phyloP scores from a whole-genome alignment of 345 rosid genomes.

The Reutealis trisperma region DNA sequence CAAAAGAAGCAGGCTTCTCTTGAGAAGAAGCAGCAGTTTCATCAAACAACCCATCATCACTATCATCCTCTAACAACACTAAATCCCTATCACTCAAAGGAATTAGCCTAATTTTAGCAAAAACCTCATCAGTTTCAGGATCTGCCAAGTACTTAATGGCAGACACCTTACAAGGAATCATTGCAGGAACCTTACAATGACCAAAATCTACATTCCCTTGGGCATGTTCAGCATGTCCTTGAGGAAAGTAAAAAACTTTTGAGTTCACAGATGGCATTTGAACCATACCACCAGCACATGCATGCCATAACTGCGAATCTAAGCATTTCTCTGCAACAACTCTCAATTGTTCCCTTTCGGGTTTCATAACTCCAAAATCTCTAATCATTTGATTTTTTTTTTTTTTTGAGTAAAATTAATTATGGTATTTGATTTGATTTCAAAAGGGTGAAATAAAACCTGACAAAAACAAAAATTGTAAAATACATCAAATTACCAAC shows the following conservation, averaged over 20 bases:
- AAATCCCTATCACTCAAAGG: conserved; percentile 50
- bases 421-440: background rate
- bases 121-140: conserved; percentile 89
- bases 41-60: conserved; percentile 35
- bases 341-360: conserved; percentile 29
- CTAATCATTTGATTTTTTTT: conserved; percentile 16
- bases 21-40: conserved; percentile 33
- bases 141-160: conserved; percentile 85
- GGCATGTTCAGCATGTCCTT: conserved; percentile 96
- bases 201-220: conserved; percentile 57
- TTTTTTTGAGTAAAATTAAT: no score
- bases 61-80: conserved; percentile 26
- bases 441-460: background rate
- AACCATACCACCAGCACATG: conserved; percentile 98
- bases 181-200: conserved; percentile 44
- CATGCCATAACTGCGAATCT: conserved; percentile 98
- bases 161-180: conserved; percentile 61
- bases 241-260: conserved; percentile 83
- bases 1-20: conserved; percentile 84
- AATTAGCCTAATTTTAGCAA: conserved; percentile 59
- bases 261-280: conserved; percentile 83
- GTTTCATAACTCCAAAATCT: conserved; percentile 26
- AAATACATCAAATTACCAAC: background rate
- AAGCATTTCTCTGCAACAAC: conserved; percentile 52
- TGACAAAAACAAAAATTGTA: background rate